phyloP scores from a whole-genome alignment of 306 rosid species.

The Inga oerstediana region DNA sequence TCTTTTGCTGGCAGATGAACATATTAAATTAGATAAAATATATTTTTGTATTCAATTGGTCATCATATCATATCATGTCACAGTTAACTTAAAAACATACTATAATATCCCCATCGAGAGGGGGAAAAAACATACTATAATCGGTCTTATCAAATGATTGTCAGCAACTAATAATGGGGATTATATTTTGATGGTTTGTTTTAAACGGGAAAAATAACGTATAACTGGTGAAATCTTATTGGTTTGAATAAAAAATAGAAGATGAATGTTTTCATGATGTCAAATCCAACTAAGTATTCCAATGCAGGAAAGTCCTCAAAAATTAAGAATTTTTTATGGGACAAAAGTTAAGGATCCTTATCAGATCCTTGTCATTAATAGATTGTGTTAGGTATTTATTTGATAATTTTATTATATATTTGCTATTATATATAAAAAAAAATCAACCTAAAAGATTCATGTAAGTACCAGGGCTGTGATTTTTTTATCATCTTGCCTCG shows the following conservation, averaged over 20 bases:
- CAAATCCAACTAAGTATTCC: not conserved
- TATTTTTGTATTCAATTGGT: not conserved
- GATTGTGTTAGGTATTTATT: not conserved
- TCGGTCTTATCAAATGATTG: not conserved
- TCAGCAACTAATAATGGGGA: not conserved
- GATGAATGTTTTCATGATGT: not conserved
- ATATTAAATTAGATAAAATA: not conserved
- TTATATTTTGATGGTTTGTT: not conserved
- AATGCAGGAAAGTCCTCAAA: not conserved
- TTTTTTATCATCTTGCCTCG: too few relatives aligned
- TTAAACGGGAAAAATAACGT: not conserved
- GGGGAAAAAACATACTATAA: not conserved
- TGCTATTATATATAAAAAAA: too few relatives aligned
- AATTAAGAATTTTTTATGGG: not conserved
- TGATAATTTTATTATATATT: not conserved
- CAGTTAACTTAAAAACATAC: not conserved
- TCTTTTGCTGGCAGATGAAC: not conserved
- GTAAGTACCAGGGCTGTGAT: too few relatives aligned
- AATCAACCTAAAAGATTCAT: too few relatives aligned
- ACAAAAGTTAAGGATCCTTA: not conserved
- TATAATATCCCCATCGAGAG: not conserved
- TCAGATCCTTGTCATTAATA: not conserved
- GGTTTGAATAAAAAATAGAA: not conserved
- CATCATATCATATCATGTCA: not conserved
- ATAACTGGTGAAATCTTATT: not conserved